Evolutionary conservation across 257 asterid species (phyloP).

Genomic region (Nyctanthes arbortristis): DNA sequence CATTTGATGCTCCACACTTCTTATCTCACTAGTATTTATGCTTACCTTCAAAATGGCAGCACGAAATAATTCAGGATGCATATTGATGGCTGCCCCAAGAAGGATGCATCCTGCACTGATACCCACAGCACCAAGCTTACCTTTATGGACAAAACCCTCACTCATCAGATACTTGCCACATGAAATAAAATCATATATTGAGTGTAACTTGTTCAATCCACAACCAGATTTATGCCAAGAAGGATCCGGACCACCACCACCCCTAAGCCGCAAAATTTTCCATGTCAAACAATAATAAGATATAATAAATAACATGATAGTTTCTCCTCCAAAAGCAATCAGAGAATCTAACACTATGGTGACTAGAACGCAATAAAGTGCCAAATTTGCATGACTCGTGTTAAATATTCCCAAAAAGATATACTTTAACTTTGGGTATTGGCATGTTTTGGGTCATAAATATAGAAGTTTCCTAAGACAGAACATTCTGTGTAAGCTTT

Average conservation of each 20-base stretch:
- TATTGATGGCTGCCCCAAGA: constrained; percentile 73
- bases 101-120: constrained; percentile 85
- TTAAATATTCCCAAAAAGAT: not conserved
- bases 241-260: constrained; percentile 78
- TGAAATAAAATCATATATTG: constrained; percentile 62
- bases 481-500: too few species aligned
- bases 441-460: too few species aligned
- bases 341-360: not conserved
- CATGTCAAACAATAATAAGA: not conserved
- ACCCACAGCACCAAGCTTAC: constrained; percentile 62
- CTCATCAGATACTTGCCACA: constrained; percentile 64
- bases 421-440: too few species aligned
- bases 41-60: constrained; percentile 80
- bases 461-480: too few species aligned
- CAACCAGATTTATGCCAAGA: constrained; percentile 76
- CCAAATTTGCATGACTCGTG: not conserved
- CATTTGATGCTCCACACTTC: too few species aligned
- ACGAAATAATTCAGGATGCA: constrained; percentile 70
- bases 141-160: constrained; percentile 55
- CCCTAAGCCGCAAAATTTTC: constrained; percentile 43
- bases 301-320: constrained; percentile 4
- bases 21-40: not conserved
- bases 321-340: not conserved
- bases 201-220: constrained; percentile 67
- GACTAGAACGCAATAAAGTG: not conserved